Base-by-base conservation (phyloP, 2,329 filamentous ascomycete species). In the Xylariaceae sp. region DNA sequence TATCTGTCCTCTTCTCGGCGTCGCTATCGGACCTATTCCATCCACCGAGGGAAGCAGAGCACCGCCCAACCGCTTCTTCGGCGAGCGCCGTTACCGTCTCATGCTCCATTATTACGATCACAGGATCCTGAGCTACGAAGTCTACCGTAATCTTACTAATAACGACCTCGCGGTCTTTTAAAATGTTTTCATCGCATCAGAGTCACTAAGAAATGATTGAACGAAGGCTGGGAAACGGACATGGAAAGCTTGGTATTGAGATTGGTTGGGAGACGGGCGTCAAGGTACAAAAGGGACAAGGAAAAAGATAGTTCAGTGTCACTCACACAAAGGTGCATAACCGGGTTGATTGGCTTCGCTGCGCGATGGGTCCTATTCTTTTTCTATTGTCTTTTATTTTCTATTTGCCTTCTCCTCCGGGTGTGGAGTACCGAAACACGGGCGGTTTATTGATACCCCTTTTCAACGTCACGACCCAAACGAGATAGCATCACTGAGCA, bases 31-130 rank as follows among this genome's bases (percentile, higher is more conserved):
- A 2, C 87, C 84, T 0, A 70, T 88, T 6, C 85, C 83, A 48
- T 77, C 72, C 43, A 50, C 47, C 13, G 60, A 62, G 8, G 26
- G 41, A 19, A 18, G 29, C 8, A 19, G 7, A 1, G 3, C 15
- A 0, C 48, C 60, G 22, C 49, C 63, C 32, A 56, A 53, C n/a
- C 57, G 61, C 29, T 57, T 63, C 50, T 56, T 63, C 7, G 57
- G 65, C 30, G 68, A 73, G 55, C 74, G 75, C 58, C 75, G 80
- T 53, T 91, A 85, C 77, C 66, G 65, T 34, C 61, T 92, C 53
- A 79, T 92, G 67, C 70, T 92, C 68, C 84, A 88, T 67, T 92
- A 86, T 66, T 78, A 79, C 54, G 83, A 90, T 68, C 83, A 88
- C 62, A 80, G 80, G 1, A 78, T 92, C 26, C 65, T 89, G 59